Base-by-base conservation (phyloP, 768 basidiomycete species). In the Serendipita sp. region DNA sequence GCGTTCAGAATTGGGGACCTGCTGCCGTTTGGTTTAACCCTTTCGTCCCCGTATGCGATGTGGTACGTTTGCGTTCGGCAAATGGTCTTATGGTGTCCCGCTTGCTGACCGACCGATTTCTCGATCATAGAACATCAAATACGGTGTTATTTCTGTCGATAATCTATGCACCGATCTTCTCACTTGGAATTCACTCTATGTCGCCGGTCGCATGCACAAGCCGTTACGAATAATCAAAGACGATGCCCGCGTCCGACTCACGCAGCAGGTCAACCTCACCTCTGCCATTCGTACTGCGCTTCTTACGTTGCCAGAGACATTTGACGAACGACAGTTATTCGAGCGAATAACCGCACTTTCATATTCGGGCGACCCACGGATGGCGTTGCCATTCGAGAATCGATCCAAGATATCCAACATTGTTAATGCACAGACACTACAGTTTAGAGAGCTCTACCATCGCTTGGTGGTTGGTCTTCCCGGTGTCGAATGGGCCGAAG, bases 151-250 rank as follows among this genome's bases (percentile, higher is more conserved):
- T 38, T 92, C 92, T 0, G 82, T 95, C 7, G 90, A 94, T 70
- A 86, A 85, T 66, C 81, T 99, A 34, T 92, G 89, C 69, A 81
- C 85, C 0, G 96, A 99, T 71, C 78, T 98, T 32, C 80, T 94
- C 63, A 89, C 92, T 71, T 99, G 96, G 96, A 81, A 85, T 47
- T 82, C 92, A 28, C 80, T 98, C 2, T 99, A 99, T 74, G 83
- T 95, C 45, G 89, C 93, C 0, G 96, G 96, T 0, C 82, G 96
- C 38, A 92, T 97, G 85, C 96, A 98, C 76, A 99, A 99, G 75
- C 96, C 96, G 0, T 82, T 94, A 56, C 84, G 90, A 60, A 94
- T 95, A 70, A 88, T 96, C 74, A 85, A 85, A 74, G 89, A 94
- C 73, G 92, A 96, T 72, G 86, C 92, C 1, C 86, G 93, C 45